These are phyloP conservation scores for Euphorbia lathyris DNA, from an alignment of 345 rosid species.

Conservation along the genomic window DNA sequence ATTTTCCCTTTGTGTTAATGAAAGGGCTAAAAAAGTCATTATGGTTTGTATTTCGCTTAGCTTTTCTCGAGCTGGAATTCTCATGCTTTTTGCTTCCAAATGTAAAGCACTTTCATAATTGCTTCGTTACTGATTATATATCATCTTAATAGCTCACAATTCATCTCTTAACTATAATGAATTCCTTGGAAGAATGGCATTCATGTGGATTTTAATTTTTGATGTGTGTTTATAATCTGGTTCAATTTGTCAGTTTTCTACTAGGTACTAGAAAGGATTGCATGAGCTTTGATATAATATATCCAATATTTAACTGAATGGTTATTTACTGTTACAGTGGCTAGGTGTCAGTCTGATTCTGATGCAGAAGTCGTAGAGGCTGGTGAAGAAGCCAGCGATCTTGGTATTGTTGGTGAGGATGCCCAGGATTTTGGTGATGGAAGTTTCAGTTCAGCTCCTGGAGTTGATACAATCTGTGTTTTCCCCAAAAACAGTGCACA, in stretches of 20 bases:
- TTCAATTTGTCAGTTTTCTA: background rate
- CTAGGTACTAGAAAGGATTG: background rate
- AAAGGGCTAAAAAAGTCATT: background rate
- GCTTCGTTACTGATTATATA: background rate
- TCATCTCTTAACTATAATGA: background rate
- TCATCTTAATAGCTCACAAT: background rate
- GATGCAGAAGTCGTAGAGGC: constrained; percentile 44
- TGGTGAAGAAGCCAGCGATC: constrained; percentile 55
- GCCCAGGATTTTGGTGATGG: constrained; percentile 48
- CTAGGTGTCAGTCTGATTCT: constrained; percentile 61
- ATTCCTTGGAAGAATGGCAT: background rate
- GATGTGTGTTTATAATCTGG: background rate
- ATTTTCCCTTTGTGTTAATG: background rate
- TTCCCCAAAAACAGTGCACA: constrained; percentile 79
- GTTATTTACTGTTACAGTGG: constrained; percentile 42
- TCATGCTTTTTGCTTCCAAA: background rate
- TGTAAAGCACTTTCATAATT: background rate
- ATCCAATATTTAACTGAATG: constrained; percentile 1
- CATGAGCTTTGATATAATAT: background rate
- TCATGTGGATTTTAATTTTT: background rate
- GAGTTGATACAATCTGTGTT: constrained; percentile 58
- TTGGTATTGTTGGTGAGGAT: constrained; percentile 67
- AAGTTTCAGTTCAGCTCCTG: constrained; percentile 57
- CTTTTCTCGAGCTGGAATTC: background rate
- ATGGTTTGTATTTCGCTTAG: background rate